phyloP scores from a whole-genome alignment of 208 protist genomes.

The Crithidia brevicula region DNA sequence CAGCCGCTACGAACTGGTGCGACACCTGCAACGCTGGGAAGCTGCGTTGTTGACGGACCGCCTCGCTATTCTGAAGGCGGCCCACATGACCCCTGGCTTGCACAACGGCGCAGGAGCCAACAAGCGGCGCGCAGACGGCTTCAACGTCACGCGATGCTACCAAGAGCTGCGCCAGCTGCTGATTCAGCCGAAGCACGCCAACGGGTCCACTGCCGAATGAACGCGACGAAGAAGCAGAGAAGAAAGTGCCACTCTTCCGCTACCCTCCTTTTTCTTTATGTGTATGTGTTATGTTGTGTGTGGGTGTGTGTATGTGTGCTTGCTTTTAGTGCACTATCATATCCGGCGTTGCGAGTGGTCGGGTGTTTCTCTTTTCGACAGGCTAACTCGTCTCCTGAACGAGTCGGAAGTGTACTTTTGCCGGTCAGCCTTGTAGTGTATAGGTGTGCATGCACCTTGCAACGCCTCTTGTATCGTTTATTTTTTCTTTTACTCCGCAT shows the following conservation, averaged over 20 bases:
- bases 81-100: conserved; percentile 16
- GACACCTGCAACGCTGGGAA: conserved; percentile 62
- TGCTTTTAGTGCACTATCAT: too few relatives aligned
- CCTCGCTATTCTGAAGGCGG: conserved; percentile 30
- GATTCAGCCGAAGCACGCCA: conserved; percentile 15
- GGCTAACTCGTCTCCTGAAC: too few relatives aligned
- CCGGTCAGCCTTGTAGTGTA: too few relatives aligned
- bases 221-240: not conserved
- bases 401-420: too few relatives aligned
- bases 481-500: too few relatives aligned
- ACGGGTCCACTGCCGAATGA: not conserved
- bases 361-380: too few relatives aligned
- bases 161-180: conserved; percentile 33
- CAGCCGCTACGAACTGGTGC: conserved; percentile 56
- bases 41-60: conserved; percentile 34
- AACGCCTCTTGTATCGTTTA: too few relatives aligned
- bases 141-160: conserved; percentile 21
- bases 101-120: conserved; percentile 25
- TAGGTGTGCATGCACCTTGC: too few relatives aligned
- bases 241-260: not conserved
- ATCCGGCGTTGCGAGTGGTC: too few relatives aligned
- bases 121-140: conserved; percentile 3
- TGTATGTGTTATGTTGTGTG: not conserved
- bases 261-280: too few relatives aligned
- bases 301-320: conserved; percentile 2